Conservation (phyloP, 768 basidiomycete species). For the Postia placenta region DNA sequence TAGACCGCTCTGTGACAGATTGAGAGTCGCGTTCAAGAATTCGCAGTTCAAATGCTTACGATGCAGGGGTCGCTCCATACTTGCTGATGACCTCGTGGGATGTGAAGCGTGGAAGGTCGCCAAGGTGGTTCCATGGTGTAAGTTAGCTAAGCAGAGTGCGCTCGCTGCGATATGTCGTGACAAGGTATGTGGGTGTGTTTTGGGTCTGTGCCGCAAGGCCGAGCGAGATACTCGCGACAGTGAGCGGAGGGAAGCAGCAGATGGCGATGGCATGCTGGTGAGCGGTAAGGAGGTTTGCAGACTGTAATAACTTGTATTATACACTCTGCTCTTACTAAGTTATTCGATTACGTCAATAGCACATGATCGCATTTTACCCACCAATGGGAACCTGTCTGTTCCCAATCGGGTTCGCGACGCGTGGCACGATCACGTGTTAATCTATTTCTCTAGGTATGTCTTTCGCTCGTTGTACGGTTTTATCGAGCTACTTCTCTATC, state of each 20-base stretch:
- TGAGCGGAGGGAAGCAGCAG: not conserved
- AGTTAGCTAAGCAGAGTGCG: conserved; percentile 11
- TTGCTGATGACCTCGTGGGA: not conserved
- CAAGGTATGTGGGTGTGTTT: not conserved
- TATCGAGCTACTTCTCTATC: too few relatives aligned
- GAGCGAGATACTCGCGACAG: not conserved
- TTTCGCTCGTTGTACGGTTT: too few relatives aligned
- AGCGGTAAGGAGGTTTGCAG: too few relatives aligned
- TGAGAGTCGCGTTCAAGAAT: not conserved
- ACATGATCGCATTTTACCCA: not conserved
- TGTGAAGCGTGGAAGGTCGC: conserved; percentile 26
- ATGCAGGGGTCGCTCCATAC: conserved; percentile 14
- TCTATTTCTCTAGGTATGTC: too few relatives aligned
- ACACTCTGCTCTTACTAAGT: too few relatives aligned
- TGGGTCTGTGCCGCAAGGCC: not conserved
- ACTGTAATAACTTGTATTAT: too few relatives aligned
- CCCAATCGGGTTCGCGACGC: too few relatives aligned
- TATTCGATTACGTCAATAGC: not conserved
- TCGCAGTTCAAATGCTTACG: conserved; percentile 10
- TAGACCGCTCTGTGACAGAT: conserved; percentile 57
- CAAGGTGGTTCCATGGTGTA: conserved; percentile 28
- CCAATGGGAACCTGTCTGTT: conserved; percentile 1
- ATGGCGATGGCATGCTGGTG: conserved; percentile 2
- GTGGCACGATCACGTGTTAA: too few relatives aligned
- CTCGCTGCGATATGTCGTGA: conserved; percentile 13